These are phyloP conservation scores for Mycena capillaripes DNA, from an alignment of 768 basidiomycete genomes.

Conservation along the genomic window DNA sequence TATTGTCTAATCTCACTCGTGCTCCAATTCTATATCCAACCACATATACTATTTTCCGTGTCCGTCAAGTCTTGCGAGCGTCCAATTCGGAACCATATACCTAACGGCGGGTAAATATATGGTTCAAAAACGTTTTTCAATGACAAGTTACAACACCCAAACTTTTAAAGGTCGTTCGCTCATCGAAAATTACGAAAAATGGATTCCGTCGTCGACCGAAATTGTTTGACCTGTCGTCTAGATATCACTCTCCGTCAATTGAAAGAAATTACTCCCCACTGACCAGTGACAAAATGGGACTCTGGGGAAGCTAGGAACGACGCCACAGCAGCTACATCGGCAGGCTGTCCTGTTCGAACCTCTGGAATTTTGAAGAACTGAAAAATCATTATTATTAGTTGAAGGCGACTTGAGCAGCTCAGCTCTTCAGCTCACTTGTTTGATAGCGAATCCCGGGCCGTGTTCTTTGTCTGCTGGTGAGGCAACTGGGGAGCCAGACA, in stretches of 20 bases:
- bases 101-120: too few species aligned
- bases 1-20: too few species aligned
- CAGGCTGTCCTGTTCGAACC: conserved; percentile 28
- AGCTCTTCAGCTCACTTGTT: neutral
- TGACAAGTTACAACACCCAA: too few species aligned
- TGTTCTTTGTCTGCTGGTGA: neutral
- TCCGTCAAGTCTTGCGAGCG: too few species aligned
- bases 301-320: conserved; percentile 45
- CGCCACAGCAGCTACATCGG: conserved; percentile 39
- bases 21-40: too few species aligned
- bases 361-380: conserved; percentile 10
- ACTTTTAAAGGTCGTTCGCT: too few species aligned
- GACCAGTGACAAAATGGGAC: conserved; percentile 43
- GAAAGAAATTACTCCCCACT: neutral
- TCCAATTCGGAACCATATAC: too few species aligned
- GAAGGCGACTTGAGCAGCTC: too few species aligned
- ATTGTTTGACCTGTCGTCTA: conserved; percentile 16
- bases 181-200: neutral
- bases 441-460: conserved; percentile 5
- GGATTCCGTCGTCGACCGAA: conserved; percentile 19
- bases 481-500: neutral
- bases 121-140: too few species aligned
- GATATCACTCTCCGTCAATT: neutral
- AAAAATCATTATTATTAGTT: too few species aligned
- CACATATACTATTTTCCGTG: too few species aligned